These are phyloP conservation scores for Zoysia pacifica DNA, from an alignment of 176 grass and related monocot genomes.

Conservation along the genomic window DNA sequence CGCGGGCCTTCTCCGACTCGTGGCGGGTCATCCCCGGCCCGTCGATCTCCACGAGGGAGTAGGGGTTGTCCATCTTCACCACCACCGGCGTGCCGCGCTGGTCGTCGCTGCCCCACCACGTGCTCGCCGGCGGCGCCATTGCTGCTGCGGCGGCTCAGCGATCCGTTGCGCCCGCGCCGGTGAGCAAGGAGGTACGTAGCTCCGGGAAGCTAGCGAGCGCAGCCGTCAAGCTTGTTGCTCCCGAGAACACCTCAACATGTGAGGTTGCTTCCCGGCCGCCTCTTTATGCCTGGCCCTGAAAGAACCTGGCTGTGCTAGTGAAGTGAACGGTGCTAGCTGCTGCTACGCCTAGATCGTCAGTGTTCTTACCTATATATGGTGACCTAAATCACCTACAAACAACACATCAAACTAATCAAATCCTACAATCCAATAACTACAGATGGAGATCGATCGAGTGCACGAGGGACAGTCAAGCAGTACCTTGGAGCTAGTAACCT, in stretches of 20 bases:
- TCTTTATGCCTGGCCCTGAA: background rate
- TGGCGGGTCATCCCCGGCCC: conserved; percentile 54
- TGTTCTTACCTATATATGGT: conserved; percentile 24
- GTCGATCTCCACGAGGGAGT: conserved; percentile 91
- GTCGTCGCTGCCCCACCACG: conserved; percentile 59
- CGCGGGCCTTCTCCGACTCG: conserved; percentile 50
- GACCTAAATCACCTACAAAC: conserved; percentile 31
- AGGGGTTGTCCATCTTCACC: conserved; percentile 94
- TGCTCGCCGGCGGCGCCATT: conserved; percentile 48
- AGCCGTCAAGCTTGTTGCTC: conserved; percentile 28
- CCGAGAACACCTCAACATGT: conserved; percentile 30
- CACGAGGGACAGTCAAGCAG: background rate
- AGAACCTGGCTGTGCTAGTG: conserved; percentile 43
- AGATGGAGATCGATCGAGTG: background rate
- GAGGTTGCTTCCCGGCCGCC: conserved; percentile 5
- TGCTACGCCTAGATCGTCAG: conserved; percentile 32
- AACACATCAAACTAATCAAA: background rate
- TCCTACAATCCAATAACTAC: background rate
- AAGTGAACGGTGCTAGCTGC: conserved; percentile 22
- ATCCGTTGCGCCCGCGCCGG: background rate
- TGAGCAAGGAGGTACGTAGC: background rate
- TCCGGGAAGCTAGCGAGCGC: conserved; percentile 7
- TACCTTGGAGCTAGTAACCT: background rate
- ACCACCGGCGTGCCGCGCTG: conserved; percentile 77
- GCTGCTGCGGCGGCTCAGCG: background rate